Conservation (phyloP, 2,329 filamentous ascomycete genomes). For the Stenocarpella maydis region DNA sequence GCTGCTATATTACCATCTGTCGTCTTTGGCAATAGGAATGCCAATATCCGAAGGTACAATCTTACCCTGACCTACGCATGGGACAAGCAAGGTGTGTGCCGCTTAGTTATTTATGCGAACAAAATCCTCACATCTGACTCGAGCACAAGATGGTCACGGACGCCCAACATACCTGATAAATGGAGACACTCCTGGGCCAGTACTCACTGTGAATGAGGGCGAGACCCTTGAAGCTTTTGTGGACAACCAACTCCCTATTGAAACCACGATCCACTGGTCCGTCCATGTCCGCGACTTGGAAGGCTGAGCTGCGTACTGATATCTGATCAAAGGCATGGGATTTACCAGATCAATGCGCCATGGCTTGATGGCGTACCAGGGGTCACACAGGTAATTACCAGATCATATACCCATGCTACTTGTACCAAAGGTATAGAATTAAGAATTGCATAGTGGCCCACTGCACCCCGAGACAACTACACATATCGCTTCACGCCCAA, state of each 20-base stretch:
- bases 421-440: no score
- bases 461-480: background rate
- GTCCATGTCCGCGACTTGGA: no score
- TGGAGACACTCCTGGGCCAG: background rate
- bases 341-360: background rate
- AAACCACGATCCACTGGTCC: background rate
- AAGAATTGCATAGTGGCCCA: no score
- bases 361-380: background rate
- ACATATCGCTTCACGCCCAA: background rate
- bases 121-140: no score
- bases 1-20: no score
- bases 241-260: background rate
- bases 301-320: no score
- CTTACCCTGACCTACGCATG: background rate
- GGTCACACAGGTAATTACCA: conserved; percentile 1
- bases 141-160: background rate
- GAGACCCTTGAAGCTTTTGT: background rate
- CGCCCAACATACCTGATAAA: background rate
- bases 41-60: no score
- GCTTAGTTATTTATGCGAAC: no score
- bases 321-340: background rate
- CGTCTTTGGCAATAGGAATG: no score
- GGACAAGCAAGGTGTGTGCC: background rate
- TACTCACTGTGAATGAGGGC: background rate
- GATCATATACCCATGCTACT: no score